These are phyloP conservation scores for Gnetum montanum DNA, from an alignment of 75 land plant genomes.

Conservation along the genomic window DNA sequence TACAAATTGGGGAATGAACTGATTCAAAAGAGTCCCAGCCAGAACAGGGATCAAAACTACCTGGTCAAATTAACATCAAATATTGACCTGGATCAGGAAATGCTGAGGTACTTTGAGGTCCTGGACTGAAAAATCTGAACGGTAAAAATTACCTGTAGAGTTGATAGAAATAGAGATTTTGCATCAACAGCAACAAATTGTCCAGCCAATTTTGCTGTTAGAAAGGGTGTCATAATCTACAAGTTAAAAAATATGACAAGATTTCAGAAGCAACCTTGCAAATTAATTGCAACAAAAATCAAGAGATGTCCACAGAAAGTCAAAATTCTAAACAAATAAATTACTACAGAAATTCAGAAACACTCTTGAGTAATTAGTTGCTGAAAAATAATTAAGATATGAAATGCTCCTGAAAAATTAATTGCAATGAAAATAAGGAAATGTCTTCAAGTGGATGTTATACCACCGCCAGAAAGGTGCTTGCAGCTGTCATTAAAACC, in stretches of 20 bases:
- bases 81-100: background rate
- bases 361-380: background rate
- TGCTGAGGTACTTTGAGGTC: background rate
- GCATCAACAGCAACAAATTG: constrained; percentile 92
- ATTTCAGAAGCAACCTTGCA: background rate
- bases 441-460: no score
- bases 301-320: background rate
- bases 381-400: no score
- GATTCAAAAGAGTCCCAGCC: constrained; percentile 66
- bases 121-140: background rate
- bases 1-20: constrained; percentile 52
- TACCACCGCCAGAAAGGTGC: constrained; percentile 85
- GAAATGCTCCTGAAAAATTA: no score
- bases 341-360: no score
- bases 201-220: constrained; percentile 86
- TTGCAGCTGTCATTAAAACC: constrained; percentile 87
- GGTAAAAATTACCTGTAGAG: constrained; percentile 45
- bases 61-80: constrained; percentile 16
- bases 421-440: no score
- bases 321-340: background rate
- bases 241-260: constrained; percentile 3
- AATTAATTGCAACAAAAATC: background rate
- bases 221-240: constrained; percentile 84
- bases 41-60: constrained; percentile 89
- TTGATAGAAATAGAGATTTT: constrained; percentile 36